A percentile compares a stretch with the other conserved stretches of the same genome.
phyloP scores from a whole-genome alignment of 148 eudicot genomes.

The Tetragonia tetragonoides region DNA sequence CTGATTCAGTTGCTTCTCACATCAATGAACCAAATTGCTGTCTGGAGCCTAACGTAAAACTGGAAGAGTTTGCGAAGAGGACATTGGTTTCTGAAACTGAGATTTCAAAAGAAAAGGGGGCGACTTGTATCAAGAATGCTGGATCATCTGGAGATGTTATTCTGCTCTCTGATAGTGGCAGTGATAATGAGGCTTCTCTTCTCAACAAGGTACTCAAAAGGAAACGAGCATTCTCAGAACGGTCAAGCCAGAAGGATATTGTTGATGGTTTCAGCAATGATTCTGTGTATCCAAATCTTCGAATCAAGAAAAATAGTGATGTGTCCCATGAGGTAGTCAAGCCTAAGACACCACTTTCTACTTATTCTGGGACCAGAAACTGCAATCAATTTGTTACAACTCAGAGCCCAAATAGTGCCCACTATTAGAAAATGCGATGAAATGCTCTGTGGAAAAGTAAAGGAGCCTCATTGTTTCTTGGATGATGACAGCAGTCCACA shows the following conservation, averaged over 20 bases:
- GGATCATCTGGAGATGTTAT: background rate
- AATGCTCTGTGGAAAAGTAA: background rate
- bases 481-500: background rate
- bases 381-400: background rate
- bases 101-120: background rate
- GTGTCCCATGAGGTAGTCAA: background rate
- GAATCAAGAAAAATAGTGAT: conserved; percentile 11
- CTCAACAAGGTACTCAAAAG: background rate
- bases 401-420: background rate
- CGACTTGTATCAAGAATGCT: background rate
- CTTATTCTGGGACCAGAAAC: background rate
- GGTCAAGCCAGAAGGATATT: background rate
- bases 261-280: conserved; percentile 9
- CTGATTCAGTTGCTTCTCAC: conserved; percentile 10
- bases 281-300: background rate
- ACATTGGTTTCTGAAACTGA: conserved; percentile 5
- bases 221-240: background rate
- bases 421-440: conserved; percentile 3
- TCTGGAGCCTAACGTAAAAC: background rate
- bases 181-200: conserved; percentile 19
- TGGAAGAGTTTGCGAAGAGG: conserved; percentile 1
- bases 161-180: conserved; percentile 23
- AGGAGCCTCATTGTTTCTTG: background rate
- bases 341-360: conserved; percentile 5
- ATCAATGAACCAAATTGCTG: conserved; percentile 4